These are phyloP conservation scores for Trypanosoma melophagium DNA, from an alignment of 208 protist genomes.

Conservation along the genomic window DNA sequence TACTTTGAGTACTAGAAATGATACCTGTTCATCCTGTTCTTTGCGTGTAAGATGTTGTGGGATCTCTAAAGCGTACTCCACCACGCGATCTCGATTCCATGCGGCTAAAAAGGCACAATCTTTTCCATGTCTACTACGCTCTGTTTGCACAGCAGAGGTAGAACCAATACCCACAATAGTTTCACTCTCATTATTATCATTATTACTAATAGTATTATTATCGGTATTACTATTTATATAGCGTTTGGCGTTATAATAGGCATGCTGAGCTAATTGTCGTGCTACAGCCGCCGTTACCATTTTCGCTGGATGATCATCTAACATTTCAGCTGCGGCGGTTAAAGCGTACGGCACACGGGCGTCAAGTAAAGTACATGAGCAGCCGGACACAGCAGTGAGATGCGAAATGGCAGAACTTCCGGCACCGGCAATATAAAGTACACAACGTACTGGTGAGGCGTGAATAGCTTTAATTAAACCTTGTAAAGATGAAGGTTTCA, in stretches of 20 bases:
- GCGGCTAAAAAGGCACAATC: slow-evolving; percentile 52
- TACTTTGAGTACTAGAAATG: slow-evolving; percentile 47
- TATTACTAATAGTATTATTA: slow-evolving; percentile 6
- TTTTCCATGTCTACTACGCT: slow-evolving; percentile 36
- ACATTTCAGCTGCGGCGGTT: slow-evolving; percentile 23
- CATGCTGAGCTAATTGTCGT: slow-evolving; percentile 63
- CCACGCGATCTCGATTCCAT: slow-evolving; percentile 33
- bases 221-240: no score
- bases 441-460: slow-evolving; percentile 31
- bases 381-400: slow-evolving; percentile 54
- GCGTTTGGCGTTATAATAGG: slow-evolving; percentile 30
- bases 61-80: slow-evolving; percentile 35
- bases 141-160: slow-evolving; percentile 42
- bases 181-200: not conserved
- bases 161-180: slow-evolving; percentile 59
- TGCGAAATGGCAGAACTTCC: slow-evolving; percentile 38
- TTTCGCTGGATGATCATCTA: slow-evolving; percentile 47
- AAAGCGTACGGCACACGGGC: slow-evolving; percentile 46
- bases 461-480: slow-evolving; percentile 16
- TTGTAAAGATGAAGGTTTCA: not conserved
- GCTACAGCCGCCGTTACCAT: slow-evolving; percentile 36
- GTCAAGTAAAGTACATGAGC: slow-evolving; percentile 55
- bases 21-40: slow-evolving; percentile 55
- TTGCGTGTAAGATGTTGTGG: slow-evolving; percentile 28
- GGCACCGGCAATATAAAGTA: slow-evolving; percentile 49